Evolutionary conservation across 495 filamentous ascomycete species (phyloP), one percentile per base, ranked within the genome.

Genomic region (Parmelia sp.): DNA sequence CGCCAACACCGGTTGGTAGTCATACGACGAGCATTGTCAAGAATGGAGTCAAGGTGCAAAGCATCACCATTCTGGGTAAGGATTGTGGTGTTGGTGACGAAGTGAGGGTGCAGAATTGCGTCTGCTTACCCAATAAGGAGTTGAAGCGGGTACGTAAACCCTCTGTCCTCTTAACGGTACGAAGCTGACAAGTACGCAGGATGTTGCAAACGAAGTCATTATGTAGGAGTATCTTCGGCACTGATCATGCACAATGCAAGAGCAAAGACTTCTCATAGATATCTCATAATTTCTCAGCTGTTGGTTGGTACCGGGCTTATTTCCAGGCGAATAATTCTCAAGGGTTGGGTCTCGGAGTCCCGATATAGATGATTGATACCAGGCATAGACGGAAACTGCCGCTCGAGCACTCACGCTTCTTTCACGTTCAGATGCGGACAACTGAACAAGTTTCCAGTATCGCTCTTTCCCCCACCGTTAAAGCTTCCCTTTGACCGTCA

Each of bases 11-110:
- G 3, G 86, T 92, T 51, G 86, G 82, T 36, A 96, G 88, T 78
- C 95, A 99, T 77, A 89, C 86, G 15, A 97, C 95, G 12, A 96
- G 88, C 77, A 91, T 97, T 68, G 79, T 97, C 71, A 97, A 96
- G 84, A 94, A 96, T 67, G 94, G 94, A 39, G 85, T 97, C 76
- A 97, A 97, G 82, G 95, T 98, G 60, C 94, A 98, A 80, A 96
- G 91, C 77, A 96, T 98, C 73, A 97, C 92, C 42, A 98, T 97
- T 68, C 78, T 98, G 67, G 94, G 93, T 72, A 96, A 97, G 80
- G 94, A 98, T 75, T 97, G 95, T 71, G 87, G 80, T 39, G 95
- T 97, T 58, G 92, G 87, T 1, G 94, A 99, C 70, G 94, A 99
- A 73, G 89, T 99, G 36, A 86, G 92, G 61, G 92, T 99, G 69